Evolutionary conservation across 371 early-diverging fungal species (phyloP), one percentile per base, ranked within the genome.

Genomic region (Haplosporangium sp.): DNA sequence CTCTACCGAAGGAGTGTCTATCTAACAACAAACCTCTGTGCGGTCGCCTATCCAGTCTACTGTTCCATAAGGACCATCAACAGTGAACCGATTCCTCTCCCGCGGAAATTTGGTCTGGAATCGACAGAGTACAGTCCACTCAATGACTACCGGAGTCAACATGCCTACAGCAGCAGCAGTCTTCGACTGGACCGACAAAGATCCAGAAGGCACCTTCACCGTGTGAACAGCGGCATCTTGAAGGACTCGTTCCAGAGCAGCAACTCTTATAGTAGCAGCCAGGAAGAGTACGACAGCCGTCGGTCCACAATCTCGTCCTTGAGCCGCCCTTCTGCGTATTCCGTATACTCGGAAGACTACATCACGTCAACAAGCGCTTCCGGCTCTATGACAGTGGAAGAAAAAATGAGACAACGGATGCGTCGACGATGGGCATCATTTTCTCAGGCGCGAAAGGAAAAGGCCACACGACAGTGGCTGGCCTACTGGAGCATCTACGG

Each of bases 401-500:
- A 79, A 23, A 67, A 61, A 43, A 68, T 72, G 62, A 67, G 60
- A 46, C 72, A 72, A n/a, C 53, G 79, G 45, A 79, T 79, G 79
- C 72, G 79, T 46, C 72, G 73, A 10, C 67, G 68, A 37, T 79
- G 79, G 79, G 58, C 64, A n/a, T 37, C 59, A n/a, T 79, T 79
- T n/a, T 72, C 73, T 13, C 72, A 65, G 23, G 60, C 64, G 7
- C 64, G 69, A n/a, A 79, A 79, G 55, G 79, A 79, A 7, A 79
- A 72, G 69, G 72, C 79, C 0, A 79, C 79, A 0, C 65, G 79
- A n/a, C 79, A 79, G 52, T 79, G 79, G 79, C 55, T 79, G 1
- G 79, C 79, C 14, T 79, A 79, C 64, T 79, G 79, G 79, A 79
- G 79, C 45, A 79, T 79, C 54, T 79, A 79, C 45, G 79, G 79